Base-by-base conservation (phyloP, 2,329 filamentous ascomycete genomes). In the Magnaporthiopsis incrustans region DNA sequence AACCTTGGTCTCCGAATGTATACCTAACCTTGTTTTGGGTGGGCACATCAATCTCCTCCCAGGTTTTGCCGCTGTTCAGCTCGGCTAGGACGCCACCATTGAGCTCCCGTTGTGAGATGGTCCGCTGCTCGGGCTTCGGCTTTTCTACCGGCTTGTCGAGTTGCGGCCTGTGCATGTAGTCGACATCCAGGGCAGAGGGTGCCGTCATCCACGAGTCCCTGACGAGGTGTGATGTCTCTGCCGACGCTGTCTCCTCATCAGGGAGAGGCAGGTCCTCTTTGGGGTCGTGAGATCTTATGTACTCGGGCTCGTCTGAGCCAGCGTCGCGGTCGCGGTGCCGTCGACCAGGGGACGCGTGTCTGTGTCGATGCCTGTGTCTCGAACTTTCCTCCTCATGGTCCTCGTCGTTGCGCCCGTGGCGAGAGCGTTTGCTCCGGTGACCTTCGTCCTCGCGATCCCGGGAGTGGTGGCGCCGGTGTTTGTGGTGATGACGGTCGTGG, bases 151-250 rank as follows among this genome's bases (percentile, higher is more conserved):
- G 88, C 86, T 22, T 85, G 78, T 78, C 74, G 66, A 85, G 86
- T 66, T 83, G 82, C 1, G 77, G 76, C 4, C 85, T 81, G 71
- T 90, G 84, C 62, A 92, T 82, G 73, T 96, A 97, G 72, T 98
- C 93, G 65, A 98, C 81, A 63, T 93, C 89, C 50, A 96, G 77
- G 0, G 89, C 86, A 0, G 90, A 91, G 0, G 94, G 92, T 0
- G 89, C 89, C 66, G 92, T 89, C 95, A 99, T 99, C 93, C 96
- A 99, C 0, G 89, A 85, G 74, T 98, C 95, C 67, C 96, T 86
- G 68, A 87, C 83, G 38, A 88, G 67, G 12, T 62, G 62, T n/a
- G 60, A 27, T 58, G 70, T 69, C 33, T 73, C 71, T 53, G 70
- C 68, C 3, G 70, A 65, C 3, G 75, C 66, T 44, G 78, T 77